phyloP scores from a whole-genome alignment of 2,329 filamentous ascomycete genomes.

The Pezicula rhizophila region DNA sequence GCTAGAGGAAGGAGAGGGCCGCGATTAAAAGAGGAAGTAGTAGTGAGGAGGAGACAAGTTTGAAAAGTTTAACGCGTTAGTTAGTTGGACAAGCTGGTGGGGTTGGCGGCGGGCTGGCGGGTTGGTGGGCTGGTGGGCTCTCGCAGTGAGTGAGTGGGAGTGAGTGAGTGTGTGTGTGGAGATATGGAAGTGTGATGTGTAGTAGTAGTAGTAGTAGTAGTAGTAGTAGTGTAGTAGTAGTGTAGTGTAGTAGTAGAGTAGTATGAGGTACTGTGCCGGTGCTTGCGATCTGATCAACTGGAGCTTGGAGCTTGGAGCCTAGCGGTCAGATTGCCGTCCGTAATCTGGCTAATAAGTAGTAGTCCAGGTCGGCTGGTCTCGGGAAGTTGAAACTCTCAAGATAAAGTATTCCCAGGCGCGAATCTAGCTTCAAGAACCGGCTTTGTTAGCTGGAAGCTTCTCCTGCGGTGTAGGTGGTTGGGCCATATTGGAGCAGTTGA shows the following conservation, averaged over 20 bases:
- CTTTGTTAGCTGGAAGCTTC: slow-evolving; percentile 6
- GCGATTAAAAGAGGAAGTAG: neutral
- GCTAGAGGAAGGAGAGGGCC: neutral
- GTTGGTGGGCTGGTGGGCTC: neutral
- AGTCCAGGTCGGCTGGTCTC: slow-evolving; percentile 15
- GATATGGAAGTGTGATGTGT: too few relatives aligned
- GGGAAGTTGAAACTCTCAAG: slow-evolving; percentile 24
- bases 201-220: too few relatives aligned
- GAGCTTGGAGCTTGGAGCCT: slow-evolving; percentile 5
- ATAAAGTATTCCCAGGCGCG: slow-evolving; percentile 12
- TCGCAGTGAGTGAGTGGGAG: neutral
- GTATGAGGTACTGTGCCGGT: neutral
- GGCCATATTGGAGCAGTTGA: neutral
- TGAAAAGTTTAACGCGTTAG: slow-evolving; percentile 6
- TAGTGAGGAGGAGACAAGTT: neutral
- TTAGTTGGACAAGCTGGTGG: neutral
- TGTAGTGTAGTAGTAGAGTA: too few relatives aligned
- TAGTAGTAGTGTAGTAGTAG: neutral
- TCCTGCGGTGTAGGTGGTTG: neutral
- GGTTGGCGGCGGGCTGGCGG: neutral
- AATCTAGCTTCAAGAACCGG: neutral
- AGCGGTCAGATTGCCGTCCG: slow-evolving; percentile 14
- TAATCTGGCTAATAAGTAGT: slow-evolving; percentile 8
- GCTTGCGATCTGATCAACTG: slow-evolving; percentile 8
- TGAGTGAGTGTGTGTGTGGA: neutral